Conservation (phyloP, 345 rosid species). For the Eucalyptus tenuipes region DNA sequence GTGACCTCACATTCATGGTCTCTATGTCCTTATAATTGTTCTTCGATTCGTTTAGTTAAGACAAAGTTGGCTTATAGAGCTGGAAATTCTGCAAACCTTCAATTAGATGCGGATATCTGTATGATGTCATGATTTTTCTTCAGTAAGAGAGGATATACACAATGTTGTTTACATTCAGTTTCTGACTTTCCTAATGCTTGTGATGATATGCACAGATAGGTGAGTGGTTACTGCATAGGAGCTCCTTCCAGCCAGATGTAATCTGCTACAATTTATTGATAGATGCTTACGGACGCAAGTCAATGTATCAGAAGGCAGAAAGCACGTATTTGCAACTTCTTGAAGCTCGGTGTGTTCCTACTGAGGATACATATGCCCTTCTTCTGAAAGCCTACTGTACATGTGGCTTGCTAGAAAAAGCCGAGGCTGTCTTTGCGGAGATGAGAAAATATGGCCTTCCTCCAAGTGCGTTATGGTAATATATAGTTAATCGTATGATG, state of each 20-base stretch:
- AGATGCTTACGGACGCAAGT: conserved; percentile 76
- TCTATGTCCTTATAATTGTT: not conserved
- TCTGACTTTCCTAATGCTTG: not conserved
- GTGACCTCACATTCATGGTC: not conserved
- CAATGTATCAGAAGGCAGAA: conserved; percentile 58
- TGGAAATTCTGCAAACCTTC: not conserved
- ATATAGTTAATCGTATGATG: not conserved
- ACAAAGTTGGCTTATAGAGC: not conserved
- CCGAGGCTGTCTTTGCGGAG: conserved; percentile 68
- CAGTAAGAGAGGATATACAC: not conserved
- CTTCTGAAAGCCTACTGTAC: conserved; percentile 72
- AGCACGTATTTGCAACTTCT: conserved; percentile 55
- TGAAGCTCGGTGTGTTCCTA: conserved; percentile 71
- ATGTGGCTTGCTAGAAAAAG: conserved; percentile 44
- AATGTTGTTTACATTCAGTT: not conserved
- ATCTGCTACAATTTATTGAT: conserved; percentile 83
- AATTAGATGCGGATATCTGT: not conserved
- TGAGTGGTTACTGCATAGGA: conserved; percentile 71
- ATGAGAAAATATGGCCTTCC: conserved; percentile 63
- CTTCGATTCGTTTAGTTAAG: not conserved
- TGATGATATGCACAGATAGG: conserved; percentile 34
- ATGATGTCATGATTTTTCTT: not conserved
- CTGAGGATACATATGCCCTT: conserved; percentile 84
- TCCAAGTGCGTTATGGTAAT: conserved; percentile 44
- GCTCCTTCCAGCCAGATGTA: conserved; percentile 79